A percentile compares a stretch with the other conserved stretches of the same genome.
Evolutionary conservation across 2,329 filamentous ascomycete species (phyloP).

Genomic region (Coniochaeta sp.): DNA sequence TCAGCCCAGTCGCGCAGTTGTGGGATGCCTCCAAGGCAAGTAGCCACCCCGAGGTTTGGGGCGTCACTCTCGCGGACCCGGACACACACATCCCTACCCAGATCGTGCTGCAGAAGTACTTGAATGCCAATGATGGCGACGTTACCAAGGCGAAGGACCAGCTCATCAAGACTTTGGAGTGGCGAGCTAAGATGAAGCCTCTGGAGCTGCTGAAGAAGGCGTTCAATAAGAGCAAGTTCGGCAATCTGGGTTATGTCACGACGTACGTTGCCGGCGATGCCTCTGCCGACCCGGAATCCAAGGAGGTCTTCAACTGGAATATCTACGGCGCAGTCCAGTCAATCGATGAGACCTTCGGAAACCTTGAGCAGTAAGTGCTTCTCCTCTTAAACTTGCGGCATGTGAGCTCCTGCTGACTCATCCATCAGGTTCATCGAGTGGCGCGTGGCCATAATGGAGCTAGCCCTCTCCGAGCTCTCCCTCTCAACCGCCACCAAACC

Average conservation of each 20-base stretch:
- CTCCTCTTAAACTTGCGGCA: background rate
- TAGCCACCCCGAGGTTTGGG: constrained; percentile 76
- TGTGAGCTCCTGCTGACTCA: background rate
- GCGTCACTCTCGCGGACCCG: constrained; percentile 55
- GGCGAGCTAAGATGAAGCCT: constrained; percentile 73
- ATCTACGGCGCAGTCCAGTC: constrained; percentile 85
- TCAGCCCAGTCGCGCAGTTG: constrained; percentile 14
- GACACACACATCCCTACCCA: constrained; percentile 62
- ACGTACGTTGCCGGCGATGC: constrained; percentile 44
- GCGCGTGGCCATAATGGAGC: constrained; percentile 87
- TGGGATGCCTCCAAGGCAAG: constrained; percentile 15
- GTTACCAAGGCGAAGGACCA: constrained; percentile 68
- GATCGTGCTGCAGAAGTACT: constrained; percentile 85
- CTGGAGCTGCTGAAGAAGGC: constrained; percentile 54
- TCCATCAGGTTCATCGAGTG: constrained; percentile 70
- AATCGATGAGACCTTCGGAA: constrained; percentile 71
- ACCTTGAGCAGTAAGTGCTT: constrained; percentile 73
- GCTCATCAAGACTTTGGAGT: constrained; percentile 70
- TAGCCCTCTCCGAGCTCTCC: constrained; percentile 67
- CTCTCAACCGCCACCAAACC: constrained; percentile 60
- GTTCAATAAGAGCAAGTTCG: constrained; percentile 65
- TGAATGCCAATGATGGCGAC: constrained; percentile 80
- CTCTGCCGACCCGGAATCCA: constrained; percentile 25
- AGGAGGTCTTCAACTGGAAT: constrained; percentile 80
- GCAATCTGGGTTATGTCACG: constrained; percentile 72